A percentile compares a stretch with the other conserved stretches of the same genome.
Evolutionary conservation across 768 basidiomycete species (phyloP).

Genomic region (Suillus variegatus): DNA sequence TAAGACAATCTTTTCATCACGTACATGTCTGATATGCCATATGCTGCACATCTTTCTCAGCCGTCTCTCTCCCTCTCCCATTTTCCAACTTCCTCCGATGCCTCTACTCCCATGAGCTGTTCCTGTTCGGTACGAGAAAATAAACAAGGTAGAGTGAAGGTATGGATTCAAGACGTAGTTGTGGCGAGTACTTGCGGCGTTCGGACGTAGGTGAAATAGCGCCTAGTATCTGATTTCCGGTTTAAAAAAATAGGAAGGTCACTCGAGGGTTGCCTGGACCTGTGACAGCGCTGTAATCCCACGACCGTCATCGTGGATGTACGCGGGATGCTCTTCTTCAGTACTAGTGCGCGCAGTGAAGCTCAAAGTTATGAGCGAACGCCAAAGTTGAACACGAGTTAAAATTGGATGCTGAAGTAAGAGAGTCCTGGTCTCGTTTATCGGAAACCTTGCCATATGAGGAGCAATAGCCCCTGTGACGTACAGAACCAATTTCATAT

Average conservation of each 20-base stretch:
- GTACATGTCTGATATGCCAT: not conserved
- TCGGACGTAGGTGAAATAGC: not conserved
- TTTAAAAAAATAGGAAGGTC: too few relatives aligned
- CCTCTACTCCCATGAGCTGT: not conserved
- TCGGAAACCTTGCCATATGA: not conserved
- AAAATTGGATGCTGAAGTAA: not conserved
- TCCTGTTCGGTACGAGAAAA: not conserved
- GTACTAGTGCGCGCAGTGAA: not conserved
- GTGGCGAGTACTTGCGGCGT: not conserved
- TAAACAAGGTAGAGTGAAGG: not conserved
- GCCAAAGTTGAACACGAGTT: not conserved
- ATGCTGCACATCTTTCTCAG: not conserved
- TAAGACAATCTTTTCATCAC: not conserved
- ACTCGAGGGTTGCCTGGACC: too few relatives aligned
- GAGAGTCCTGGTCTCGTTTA: not conserved
- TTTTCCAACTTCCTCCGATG: not conserved
- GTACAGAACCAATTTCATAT: not conserved
- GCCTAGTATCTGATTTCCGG: not conserved
- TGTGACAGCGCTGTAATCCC: not conserved
- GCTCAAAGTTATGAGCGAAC: not conserved
- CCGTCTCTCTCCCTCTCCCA: not conserved
- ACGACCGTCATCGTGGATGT: not conserved
- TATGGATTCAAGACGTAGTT: not conserved
- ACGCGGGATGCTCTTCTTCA: not conserved
- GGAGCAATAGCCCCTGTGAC: not conserved